Conservation (phyloP, 176 grass and related monocot species). For the Puya raimondii region DNA sequence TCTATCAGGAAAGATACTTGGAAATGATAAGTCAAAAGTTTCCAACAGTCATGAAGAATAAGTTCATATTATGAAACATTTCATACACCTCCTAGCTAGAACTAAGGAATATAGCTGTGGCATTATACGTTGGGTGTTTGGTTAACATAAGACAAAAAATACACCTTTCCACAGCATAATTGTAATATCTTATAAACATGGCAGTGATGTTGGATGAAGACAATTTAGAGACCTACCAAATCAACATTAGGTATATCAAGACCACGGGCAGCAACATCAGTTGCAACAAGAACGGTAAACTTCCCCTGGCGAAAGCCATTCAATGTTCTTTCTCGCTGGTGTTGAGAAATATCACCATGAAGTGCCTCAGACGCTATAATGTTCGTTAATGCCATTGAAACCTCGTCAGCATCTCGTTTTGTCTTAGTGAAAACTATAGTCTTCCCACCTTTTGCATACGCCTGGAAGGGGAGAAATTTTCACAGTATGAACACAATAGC, state of each 20-base stretch:
- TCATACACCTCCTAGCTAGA: too few relatives aligned
- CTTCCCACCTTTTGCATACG: conserved; percentile 98
- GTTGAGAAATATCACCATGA: conserved; percentile 97
- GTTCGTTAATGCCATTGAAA: conserved; percentile 66
- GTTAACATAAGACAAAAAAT: too few relatives aligned
- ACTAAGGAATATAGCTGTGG: too few relatives aligned
- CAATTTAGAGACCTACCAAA: conserved; percentile 49
- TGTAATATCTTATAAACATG: conserved; percentile 13
- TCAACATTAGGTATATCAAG: conserved; percentile 99
- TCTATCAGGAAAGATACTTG: too few relatives aligned
- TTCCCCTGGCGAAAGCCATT: conserved; percentile 94
- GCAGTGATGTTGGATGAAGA: neutral
- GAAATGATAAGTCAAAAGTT: too few relatives aligned
- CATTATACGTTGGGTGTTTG: too few relatives aligned
- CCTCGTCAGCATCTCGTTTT: conserved; percentile 90
- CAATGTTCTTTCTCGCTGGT: conserved; percentile 95
- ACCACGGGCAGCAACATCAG: conserved; percentile 94
- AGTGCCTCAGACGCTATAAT: conserved; percentile 97
- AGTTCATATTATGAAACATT: too few relatives aligned
- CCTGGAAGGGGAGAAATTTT: conserved; percentile 26
- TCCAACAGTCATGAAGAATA: too few relatives aligned
- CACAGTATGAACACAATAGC: neutral
- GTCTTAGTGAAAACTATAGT: conserved; percentile 95
- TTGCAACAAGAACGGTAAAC: conserved; percentile 95
- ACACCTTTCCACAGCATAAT: too few relatives aligned